phyloP scores from a whole-genome alignment of 1,139 yeast genomes.

The Pichiaceae sp. region DNA sequence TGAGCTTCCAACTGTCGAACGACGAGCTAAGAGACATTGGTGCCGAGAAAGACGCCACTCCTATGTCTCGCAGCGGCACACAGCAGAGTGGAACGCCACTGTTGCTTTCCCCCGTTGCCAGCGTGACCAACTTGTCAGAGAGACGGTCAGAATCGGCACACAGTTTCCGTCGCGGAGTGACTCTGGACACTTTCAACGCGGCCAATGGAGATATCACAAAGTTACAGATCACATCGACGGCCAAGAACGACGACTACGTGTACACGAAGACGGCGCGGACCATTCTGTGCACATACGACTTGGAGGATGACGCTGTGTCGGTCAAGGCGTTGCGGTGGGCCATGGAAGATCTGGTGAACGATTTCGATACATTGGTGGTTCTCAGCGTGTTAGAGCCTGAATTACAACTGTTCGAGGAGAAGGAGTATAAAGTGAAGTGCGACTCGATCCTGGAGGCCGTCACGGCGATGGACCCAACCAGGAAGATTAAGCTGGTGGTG shows the following conservation, averaged over 20 bases:
- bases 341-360: conserved; percentile 50
- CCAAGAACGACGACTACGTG: conserved; percentile 47
- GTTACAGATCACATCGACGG: conserved; percentile 24
- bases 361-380: conserved; percentile 59
- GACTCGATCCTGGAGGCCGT: conserved; percentile 31
- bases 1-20: conserved; percentile 17
- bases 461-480: conserved; percentile 33
- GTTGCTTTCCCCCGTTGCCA: background rate
- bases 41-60: background rate
- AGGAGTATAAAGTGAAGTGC: conserved; percentile 30
- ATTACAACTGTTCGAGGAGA: background rate
- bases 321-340: conserved; percentile 59
- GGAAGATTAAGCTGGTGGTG: conserved; percentile 44
- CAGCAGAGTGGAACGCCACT: background rate
- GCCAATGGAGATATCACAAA: conserved; percentile 11
- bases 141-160: background rate
- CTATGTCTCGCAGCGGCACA: background rate
- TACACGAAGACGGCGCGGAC: conserved; percentile 54
- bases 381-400: conserved; percentile 33
- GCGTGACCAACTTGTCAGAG: background rate
- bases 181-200: conserved; percentile 21
- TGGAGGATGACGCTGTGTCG: conserved; percentile 29
- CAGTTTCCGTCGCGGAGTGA: conserved; percentile 14
- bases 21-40: conserved; percentile 6
- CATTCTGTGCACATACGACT: conserved; percentile 44